Evolutionary conservation across 2,329 filamentous ascomycete genomes (phyloP).

Genomic region (Lasiodiplodia hormozganensis): DNA sequence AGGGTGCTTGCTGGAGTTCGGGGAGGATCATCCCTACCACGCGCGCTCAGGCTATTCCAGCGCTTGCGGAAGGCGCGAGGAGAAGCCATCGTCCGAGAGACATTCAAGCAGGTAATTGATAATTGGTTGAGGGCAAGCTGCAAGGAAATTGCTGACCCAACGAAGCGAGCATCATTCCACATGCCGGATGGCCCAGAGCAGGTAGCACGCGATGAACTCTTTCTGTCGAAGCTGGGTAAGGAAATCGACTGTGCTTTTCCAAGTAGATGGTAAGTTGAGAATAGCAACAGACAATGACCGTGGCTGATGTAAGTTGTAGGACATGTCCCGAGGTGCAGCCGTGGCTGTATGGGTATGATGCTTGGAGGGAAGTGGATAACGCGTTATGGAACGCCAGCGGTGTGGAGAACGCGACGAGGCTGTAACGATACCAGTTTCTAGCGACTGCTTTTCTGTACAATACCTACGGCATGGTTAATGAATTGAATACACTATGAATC

Average conservation of each 20-base stretch:
- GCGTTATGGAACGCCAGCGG: slow-evolving; percentile 5
- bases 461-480: background rate
- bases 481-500: background rate
- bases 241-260: slow-evolving; percentile 64
- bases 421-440: background rate
- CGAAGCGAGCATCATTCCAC: slow-evolving; percentile 47
- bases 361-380: slow-evolving; percentile 39
- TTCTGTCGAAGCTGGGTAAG: slow-evolving; percentile 62
- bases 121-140: background rate
- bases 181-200: slow-evolving; percentile 62
- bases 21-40: background rate
- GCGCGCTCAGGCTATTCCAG: slow-evolving; percentile 53
- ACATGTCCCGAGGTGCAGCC: slow-evolving; percentile 45
- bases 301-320: slow-evolving; percentile 1
- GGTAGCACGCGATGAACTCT: slow-evolving; percentile 62
- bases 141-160: slow-evolving; percentile 30
- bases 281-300: too few relatives aligned
- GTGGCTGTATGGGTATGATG: slow-evolving; percentile 47
- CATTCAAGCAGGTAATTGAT: slow-evolving; percentile 56
- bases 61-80: slow-evolving; percentile 56
- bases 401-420: slow-evolving; percentile 15
- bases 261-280: slow-evolving; percentile 58
- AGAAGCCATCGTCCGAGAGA: slow-evolving; percentile 66
- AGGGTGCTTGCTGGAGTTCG: slow-evolving; percentile 52
- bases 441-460: background rate